Conservation (phyloP, 208 protist species). For the Sergeia podlipaevii region DNA sequence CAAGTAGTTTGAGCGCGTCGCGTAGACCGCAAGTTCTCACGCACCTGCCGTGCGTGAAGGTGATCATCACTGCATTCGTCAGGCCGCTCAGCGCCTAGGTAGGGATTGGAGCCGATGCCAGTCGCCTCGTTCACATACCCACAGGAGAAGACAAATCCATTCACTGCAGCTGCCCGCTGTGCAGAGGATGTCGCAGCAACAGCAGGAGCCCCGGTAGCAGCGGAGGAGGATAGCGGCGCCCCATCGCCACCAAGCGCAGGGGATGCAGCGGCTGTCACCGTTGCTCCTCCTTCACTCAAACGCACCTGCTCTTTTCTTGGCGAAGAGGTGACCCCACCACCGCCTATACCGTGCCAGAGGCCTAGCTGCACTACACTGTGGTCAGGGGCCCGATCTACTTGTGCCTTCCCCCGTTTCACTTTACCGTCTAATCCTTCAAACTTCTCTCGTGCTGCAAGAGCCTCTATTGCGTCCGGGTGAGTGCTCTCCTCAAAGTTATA, state of each 20-base stretch:
- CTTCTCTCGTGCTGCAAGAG: conserved; percentile 10
- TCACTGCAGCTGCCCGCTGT: neutral
- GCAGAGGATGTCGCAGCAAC: neutral
- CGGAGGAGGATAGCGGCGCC: too few species aligned
- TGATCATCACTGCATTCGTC: neutral
- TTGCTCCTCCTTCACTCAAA: too few species aligned
- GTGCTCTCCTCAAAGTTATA: conserved; percentile 16
- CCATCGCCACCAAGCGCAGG: too few species aligned
- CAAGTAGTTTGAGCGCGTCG: too few species aligned
- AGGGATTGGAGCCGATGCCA: neutral
- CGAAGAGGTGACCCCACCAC: neutral
- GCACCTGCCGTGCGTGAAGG: neutral
- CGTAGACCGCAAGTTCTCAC: neutral
- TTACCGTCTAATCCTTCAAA: conserved; percentile 4
- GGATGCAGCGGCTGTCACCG: too few species aligned
- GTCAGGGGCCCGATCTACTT: conserved; percentile 37
- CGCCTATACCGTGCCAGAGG: conserved; percentile 14
- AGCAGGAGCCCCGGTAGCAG: too few species aligned
- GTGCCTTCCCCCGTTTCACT: conserved; percentile 24
- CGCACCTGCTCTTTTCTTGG: too few species aligned
- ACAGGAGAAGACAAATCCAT: conserved; percentile 10
- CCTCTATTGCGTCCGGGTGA: conserved; percentile 20
- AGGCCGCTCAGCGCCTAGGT: conserved; percentile 1
- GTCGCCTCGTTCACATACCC: conserved; percentile 6
- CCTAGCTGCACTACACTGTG: conserved; percentile 56